Conservation (phyloP, 108 stramenopile genomes). For the Nitzschia palea region DNA sequence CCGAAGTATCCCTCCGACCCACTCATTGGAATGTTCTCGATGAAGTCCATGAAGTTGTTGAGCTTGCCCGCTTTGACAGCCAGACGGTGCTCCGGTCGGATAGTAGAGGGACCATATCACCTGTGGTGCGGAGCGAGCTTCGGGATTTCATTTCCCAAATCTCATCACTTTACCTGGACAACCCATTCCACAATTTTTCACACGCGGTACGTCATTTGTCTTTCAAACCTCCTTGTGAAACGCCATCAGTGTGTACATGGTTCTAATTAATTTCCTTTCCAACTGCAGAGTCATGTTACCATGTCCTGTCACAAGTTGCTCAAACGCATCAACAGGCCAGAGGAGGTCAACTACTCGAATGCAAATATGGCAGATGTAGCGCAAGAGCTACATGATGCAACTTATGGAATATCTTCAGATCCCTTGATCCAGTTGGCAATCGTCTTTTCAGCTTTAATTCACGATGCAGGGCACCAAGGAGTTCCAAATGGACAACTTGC, state of each 20-base stretch:
- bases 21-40: constrained; percentile 1
- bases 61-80: constrained; percentile 14
- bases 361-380: not conserved
- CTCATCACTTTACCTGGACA: constrained; percentile 5
- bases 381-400: constrained; percentile 24
- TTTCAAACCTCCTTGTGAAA: too few relatives aligned
- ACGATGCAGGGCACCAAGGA: constrained; percentile 61
- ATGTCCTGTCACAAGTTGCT: constrained; percentile 45
- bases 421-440: constrained; percentile 53
- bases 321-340: constrained; percentile 15
- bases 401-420: constrained; percentile 52
- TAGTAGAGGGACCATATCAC: not conserved
- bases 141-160: constrained; percentile 1
- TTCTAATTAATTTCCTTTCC: not conserved
- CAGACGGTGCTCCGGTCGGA: not conserved
- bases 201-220: constrained; percentile 1
- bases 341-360: constrained; percentile 7
- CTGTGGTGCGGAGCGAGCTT: constrained; percentile 4
- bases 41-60: constrained; percentile 33
- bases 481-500: constrained; percentile 51
- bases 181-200: constrained; percentile 28
- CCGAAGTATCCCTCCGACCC: not conserved
- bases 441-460: constrained; percentile 62
- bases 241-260: not conserved
- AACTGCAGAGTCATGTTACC: constrained; percentile 28